phyloP scores from a whole-genome alignment of 805 yeast species.

The Candida mattraensis region DNA sequence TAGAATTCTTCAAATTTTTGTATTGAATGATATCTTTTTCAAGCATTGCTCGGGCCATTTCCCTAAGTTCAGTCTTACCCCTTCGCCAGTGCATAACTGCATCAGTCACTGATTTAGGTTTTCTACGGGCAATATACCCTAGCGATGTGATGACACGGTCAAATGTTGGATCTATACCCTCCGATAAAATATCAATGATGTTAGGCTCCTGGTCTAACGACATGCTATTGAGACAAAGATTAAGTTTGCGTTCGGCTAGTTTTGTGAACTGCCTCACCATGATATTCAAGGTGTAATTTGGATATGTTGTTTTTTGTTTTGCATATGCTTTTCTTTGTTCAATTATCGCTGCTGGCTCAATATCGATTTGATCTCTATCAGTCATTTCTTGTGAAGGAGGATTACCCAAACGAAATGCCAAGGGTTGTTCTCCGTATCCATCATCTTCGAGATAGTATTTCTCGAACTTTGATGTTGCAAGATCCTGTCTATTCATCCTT shows the following conservation, averaged over 20 bases:
- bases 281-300: constrained; percentile 89
- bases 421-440: constrained; percentile 26
- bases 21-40: constrained; percentile 37
- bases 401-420: constrained; percentile 28
- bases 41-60: constrained; percentile 54
- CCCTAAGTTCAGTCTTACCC: constrained; percentile 84
- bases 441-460: constrained; percentile 13
- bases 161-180: constrained; percentile 82
- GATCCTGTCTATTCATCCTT: background rate
- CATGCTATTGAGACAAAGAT: constrained; percentile 61
- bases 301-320: constrained; percentile 55
- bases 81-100: constrained; percentile 98
- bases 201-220: constrained; percentile 76
- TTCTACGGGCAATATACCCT: constrained; percentile 85
- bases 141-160: constrained; percentile 83
- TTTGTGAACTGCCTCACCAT: constrained; percentile 94
- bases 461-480: background rate
- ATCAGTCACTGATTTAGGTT: constrained; percentile 95
- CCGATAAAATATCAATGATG: constrained; percentile 72
- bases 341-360: constrained; percentile 16
- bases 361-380: constrained; percentile 3
- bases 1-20: constrained; percentile 21
- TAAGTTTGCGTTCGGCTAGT: constrained; percentile 85
- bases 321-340: constrained; percentile 53
- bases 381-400: constrained; percentile 11